Conservation (phyloP, 805 yeast genomes). For the Myxozyma vanderwaltii region DNA sequence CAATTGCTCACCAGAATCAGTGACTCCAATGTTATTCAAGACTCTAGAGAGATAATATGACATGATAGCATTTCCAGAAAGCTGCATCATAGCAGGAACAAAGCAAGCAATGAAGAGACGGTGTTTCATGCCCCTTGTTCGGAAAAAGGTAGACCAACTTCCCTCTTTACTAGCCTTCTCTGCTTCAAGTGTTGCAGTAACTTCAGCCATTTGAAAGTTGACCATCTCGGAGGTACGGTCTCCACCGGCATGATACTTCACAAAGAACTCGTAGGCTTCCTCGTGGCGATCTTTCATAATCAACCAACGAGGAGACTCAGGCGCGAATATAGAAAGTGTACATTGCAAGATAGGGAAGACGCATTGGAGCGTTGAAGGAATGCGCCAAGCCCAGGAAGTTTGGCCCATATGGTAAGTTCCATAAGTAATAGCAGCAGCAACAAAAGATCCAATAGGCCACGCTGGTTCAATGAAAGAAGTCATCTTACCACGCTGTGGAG, state of each 20-base stretch:
- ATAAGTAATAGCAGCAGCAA: conserved; percentile 54
- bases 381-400: conserved; percentile 53
- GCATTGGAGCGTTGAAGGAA: conserved; percentile 57
- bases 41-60: conserved; percentile 56
- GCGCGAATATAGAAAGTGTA: conserved; percentile 55
- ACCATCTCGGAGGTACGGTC: conserved; percentile 42
- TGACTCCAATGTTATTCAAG: conserved; percentile 56
- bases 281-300: conserved; percentile 60
- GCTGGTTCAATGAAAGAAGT: conserved; percentile 43
- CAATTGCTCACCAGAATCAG: conserved; percentile 40
- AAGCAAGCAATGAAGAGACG: conserved; percentile 46
- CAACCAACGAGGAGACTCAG: conserved; percentile 69
- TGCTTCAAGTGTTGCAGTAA: conserved; percentile 46
- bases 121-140: conserved; percentile 47
- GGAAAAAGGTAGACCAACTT: conserved; percentile 47
- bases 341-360: conserved; percentile 49
- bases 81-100: conserved; percentile 48
- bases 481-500: conserved; percentile 34
- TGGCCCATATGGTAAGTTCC: conserved; percentile 45
- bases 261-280: conserved; percentile 53
- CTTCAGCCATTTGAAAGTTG: conserved; percentile 48
- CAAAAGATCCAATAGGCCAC: conserved; percentile 48
- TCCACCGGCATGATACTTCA: conserved; percentile 49
- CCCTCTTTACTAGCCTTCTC: conserved; percentile 45
- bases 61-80: conserved; percentile 56